Evolutionary conservation across 306 rosid species (phyloP).

Genomic region (Malus orientalis): DNA sequence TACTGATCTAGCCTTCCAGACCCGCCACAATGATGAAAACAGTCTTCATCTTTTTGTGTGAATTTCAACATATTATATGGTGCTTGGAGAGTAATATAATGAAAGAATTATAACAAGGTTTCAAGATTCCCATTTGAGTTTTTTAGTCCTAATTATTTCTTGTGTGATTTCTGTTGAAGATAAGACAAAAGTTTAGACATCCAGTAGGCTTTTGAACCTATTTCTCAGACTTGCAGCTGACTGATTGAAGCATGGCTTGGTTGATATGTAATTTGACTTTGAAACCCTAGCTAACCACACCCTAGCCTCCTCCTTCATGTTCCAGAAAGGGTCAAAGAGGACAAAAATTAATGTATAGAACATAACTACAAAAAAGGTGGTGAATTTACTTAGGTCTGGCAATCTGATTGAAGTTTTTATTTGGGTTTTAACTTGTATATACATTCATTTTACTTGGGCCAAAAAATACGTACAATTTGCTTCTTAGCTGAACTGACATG

Average conservation of each 20-base stretch:
- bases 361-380: not conserved
- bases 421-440: too few species aligned
- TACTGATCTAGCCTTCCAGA: not conserved
- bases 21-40: not conserved
- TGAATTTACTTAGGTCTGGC: not conserved
- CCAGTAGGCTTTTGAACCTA: not conserved
- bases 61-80: too few species aligned
- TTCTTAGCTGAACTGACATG: conserved; percentile 6
- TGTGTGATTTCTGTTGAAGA: not conserved
- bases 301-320: not conserved
- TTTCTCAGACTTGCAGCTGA: not conserved
- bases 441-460: not conserved
- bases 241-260: not conserved
- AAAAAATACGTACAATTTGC: not conserved
- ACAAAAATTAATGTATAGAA: not conserved
- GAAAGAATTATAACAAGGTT: too few species aligned
- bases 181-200: not conserved
- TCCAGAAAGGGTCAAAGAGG: not conserved
- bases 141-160: not conserved
- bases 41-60: not conserved
- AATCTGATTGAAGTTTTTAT: not conserved
- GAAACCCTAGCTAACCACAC: conserved; percentile 15
- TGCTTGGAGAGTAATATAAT: too few species aligned
- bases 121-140: too few species aligned
- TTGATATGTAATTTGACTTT: not conserved